Conservation (phyloP, 2,329 filamentous ascomycete species). For the Trichoderma sp. region DNA sequence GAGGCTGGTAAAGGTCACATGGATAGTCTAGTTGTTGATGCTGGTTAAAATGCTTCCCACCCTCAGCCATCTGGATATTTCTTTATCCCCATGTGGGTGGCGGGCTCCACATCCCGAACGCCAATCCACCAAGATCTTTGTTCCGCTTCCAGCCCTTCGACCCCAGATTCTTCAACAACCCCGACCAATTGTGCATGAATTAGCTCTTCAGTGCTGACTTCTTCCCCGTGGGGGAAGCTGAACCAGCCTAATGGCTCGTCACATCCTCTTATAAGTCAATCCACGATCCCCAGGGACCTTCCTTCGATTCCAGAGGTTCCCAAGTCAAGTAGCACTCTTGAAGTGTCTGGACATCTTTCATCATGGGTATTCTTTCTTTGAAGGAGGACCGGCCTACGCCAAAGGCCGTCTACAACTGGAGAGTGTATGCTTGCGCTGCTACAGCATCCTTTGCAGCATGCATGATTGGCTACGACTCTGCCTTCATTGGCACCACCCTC, state of each 20-base stretch:
- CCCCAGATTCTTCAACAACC: constrained; percentile 10
- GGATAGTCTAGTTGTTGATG: background rate
- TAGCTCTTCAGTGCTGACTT: background rate
- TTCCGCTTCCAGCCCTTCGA: background rate
- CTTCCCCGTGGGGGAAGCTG: constrained; percentile 15
- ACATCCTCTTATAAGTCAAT: constrained; percentile 1
- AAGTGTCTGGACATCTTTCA: background rate
- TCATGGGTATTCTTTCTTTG: constrained; percentile 2
- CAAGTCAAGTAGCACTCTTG: background rate
- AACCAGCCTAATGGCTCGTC: background rate
- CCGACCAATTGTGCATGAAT: background rate
- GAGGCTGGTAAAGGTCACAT: constrained; percentile 7
- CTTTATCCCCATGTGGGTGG: constrained; percentile 9
- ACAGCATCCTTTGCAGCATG: constrained; percentile 16
- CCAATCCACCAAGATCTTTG: background rate
- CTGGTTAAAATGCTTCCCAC: constrained; percentile 2
- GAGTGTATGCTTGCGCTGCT: constrained; percentile 11
- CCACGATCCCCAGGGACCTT: background rate
- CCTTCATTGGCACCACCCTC: constrained; percentile 15
- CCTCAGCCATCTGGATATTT: background rate
- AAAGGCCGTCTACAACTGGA: constrained; percentile 13
- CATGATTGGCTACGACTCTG: constrained; percentile 15
- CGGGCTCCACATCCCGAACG: constrained; percentile 4
- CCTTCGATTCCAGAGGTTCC: background rate
- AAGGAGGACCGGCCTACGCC: constrained; percentile 16